Base-by-base conservation (phyloP, 192 early-diverging fungal species). In the Powellomyces hirtus region DNA sequence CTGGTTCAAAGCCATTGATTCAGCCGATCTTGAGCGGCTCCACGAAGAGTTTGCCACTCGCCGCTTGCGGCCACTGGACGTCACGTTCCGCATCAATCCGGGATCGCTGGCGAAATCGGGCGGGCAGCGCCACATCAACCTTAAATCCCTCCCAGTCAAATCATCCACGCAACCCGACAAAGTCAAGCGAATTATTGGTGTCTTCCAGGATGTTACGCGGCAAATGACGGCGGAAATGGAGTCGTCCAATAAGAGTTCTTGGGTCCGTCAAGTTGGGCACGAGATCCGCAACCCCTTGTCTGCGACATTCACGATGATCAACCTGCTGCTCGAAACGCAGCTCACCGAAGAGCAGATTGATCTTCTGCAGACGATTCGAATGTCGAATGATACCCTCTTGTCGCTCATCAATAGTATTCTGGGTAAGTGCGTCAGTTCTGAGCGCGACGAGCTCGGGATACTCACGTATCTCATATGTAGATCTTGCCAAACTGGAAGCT, bases 381-480 rank as follows among this genome's bases (percentile, higher is more conserved):
- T 24, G 18, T 58, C 89, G 53, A 86, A 89, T 7, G 87, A 89
- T 55, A 88, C 85, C 58, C 77, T 93, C 33, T 70, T 92, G 61
- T 84, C 83, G 7, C 85, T 95, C 56, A 87, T 95, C 36, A 89
- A 95, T 67, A 89, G 91, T 71, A 88, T 95, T 74, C 77, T 95
- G 7, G 93, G 93, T 79, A 79, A 18, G 69, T 35, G 45, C 7
- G 4, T 93, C 51, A 91, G 90, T 80, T 86, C 70, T 74, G 70
- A 76, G 76, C 22, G 37, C 44, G 38, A 27, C 18, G 31, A 4
- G 7, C 4, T 31, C 29, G 24, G 53, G 24, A 29, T 30, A 3
- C 22, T 61, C 1, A 61, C 22, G 35, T 49, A 7, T 6, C 38
- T 46, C 5, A 31, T 65, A 10, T 30, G 0, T 31, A 57, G 42